Evolutionary conservation across 2,329 filamentous ascomycete genomes (phyloP).

Genomic region (Diaporthe sp.): DNA sequence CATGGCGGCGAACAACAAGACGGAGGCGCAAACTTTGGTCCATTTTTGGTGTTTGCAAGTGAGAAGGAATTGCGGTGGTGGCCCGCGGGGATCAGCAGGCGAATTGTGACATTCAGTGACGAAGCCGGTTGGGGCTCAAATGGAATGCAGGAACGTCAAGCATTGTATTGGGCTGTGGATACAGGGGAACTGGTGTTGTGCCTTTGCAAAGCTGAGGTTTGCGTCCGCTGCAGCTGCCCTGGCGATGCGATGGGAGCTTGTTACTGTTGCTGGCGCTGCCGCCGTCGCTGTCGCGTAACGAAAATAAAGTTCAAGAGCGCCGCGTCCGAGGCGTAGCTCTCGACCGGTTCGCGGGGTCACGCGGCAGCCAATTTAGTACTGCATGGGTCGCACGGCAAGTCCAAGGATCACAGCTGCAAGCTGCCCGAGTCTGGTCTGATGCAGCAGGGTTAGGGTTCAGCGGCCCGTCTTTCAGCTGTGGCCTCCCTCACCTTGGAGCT

Average conservation of each 20-base stretch:
- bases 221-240: not conserved
- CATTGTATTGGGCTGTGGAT: not conserved
- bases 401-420: not conserved
- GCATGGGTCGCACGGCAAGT: not conserved
- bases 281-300: slow-evolving; percentile 8
- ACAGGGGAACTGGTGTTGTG: not conserved
- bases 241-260: not conserved
- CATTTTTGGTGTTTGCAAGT: slow-evolving; percentile 23
- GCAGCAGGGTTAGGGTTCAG: not conserved
- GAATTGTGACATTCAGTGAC: slow-evolving; percentile 1
- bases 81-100: slow-evolving; percentile 2
- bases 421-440: not conserved
- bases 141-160: not conserved
- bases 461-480: not conserved
- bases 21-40: slow-evolving; percentile 76
- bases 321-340: slow-evolving; percentile 8
- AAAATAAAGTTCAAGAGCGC: slow-evolving; percentile 16
- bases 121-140: slow-evolving; percentile 17
- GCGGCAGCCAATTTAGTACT: slow-evolving; percentile 20
- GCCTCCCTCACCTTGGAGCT: not conserved
- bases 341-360: slow-evolving; percentile 29
- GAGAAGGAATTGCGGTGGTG: not conserved
- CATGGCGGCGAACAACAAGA: slow-evolving; percentile 79
- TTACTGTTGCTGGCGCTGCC: not conserved
- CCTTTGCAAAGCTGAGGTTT: not conserved